phyloP scores from a whole-genome alignment of 441 rosid genomes.

The Biscutella laevigata region DNA sequence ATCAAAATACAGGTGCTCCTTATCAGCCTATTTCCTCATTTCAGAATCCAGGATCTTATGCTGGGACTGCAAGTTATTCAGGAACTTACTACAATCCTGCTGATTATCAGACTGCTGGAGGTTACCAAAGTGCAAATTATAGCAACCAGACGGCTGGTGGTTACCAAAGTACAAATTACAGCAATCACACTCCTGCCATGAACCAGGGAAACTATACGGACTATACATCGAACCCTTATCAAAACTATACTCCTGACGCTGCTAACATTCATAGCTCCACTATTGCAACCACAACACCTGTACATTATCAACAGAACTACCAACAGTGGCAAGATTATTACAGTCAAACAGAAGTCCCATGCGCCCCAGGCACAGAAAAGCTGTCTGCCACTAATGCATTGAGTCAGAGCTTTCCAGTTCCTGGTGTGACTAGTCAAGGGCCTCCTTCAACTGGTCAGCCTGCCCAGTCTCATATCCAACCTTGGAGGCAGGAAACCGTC shows the following conservation, averaged over 20 bases:
- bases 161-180: conserved; percentile 65
- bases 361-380: conserved; percentile 97
- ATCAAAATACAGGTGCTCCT: conserved; percentile 97
- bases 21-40: conserved; percentile 88
- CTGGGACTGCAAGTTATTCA: conserved; percentile 95
- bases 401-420: conserved; percentile 46
- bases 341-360: conserved; percentile 83
- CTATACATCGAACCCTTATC: conserved; percentile 57
- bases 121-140: conserved; percentile 71
- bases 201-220: conserved; percentile 63
- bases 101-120: conserved; percentile 99
- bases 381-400: conserved; percentile 43
- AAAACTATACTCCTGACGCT: conserved; percentile 52
- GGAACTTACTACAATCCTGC: conserved; percentile 96
- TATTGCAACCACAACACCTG: conserved; percentile 43
- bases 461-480: conserved; percentile 35
- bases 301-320: conserved; percentile 65
- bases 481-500: conserved; percentile 66
- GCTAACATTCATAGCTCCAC: conserved; percentile 45
- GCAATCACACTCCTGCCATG: conserved; percentile 50
- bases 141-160: conserved; percentile 70
- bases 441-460: conserved; percentile 56
- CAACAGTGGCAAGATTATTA: conserved; percentile 86
- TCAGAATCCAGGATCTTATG: conserved; percentile 96
- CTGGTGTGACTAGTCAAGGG: conserved; percentile 48